Conservation (phyloP, 2,329 filamentous ascomycete species). For the Magnaporthiopsis rhizophila region DNA sequence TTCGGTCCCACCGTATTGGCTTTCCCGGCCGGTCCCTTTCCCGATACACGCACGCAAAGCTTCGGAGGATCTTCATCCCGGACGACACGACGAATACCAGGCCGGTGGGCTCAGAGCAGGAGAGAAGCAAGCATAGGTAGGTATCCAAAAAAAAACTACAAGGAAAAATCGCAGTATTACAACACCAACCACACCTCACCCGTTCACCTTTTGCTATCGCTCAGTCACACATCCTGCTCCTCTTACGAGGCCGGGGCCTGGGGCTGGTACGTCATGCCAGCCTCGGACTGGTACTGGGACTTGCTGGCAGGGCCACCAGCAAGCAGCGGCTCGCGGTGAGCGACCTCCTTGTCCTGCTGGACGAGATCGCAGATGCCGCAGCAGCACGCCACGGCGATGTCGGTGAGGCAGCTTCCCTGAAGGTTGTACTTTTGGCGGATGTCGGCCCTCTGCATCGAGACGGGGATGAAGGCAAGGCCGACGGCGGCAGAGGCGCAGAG, state of each 20-base stretch:
- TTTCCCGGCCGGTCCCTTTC: background rate
- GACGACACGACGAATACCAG: too few relatives aligned
- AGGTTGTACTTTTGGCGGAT: conserved; percentile 38
- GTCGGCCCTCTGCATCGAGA: conserved; percentile 36
- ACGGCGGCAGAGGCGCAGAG: conserved; percentile 32
- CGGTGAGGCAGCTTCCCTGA: conserved; percentile 33
- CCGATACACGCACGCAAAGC: background rate
- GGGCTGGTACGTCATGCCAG: conserved; percentile 20
- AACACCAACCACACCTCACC: too few relatives aligned
- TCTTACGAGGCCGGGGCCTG: background rate
- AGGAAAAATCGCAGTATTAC: too few relatives aligned
- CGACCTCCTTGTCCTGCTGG: conserved; percentile 40
- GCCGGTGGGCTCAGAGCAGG: too few relatives aligned
- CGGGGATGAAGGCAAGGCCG: conserved; percentile 33
- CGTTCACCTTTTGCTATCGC: background rate
- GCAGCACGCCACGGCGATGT: conserved; percentile 35
- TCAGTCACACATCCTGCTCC: too few relatives aligned
- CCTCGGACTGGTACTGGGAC: conserved; percentile 23
- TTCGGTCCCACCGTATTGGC: background rate
- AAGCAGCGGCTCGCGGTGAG: conserved; percentile 24
- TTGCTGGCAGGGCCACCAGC: conserved; percentile 13
- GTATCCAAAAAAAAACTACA: too few relatives aligned
- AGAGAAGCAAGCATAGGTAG: too few relatives aligned
- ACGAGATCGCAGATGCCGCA: conserved; percentile 36
- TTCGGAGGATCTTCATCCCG: too few relatives aligned